Evolutionary conservation across 805 yeast species (phyloP).

Genomic region (Hanseniaspora guilliermondii): DNA sequence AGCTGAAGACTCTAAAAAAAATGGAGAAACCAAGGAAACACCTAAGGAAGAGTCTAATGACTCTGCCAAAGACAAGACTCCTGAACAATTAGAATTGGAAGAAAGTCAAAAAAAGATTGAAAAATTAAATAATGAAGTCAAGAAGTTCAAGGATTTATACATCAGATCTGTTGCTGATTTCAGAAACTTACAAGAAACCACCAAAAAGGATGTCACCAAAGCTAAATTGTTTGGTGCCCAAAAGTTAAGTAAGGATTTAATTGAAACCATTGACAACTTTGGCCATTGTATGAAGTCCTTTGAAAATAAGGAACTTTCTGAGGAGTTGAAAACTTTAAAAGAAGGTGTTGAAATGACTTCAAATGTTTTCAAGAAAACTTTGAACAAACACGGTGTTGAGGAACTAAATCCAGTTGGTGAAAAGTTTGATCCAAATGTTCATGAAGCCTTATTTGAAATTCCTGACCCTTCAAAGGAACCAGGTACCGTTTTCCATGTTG

Average conservation of each 20-base stretch:
- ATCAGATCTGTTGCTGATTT: constrained; percentile 81
- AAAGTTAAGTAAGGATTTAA: constrained; percentile 78
- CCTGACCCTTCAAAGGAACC: constrained; percentile 81
- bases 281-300: constrained; percentile 72
- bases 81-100: constrained; percentile 24
- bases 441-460: constrained; percentile 84
- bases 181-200: constrained; percentile 81
- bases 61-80: constrained; percentile 17
- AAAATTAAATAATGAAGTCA: constrained; percentile 57
- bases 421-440: constrained; percentile 77
- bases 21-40: constrained; percentile 14
- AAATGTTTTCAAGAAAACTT: constrained; percentile 72
- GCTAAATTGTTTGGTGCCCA: constrained; percentile 84
- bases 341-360: constrained; percentile 89
- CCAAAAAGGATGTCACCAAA: constrained; percentile 74
- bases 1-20: constrained; percentile 17
- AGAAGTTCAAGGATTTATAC: constrained; percentile 71
- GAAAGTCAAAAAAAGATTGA: constrained; percentile 41
- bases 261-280: constrained; percentile 83
- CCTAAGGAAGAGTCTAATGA: background rate
- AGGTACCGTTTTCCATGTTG: constrained; percentile 85
- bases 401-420: constrained; percentile 78
- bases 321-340: constrained; percentile 59
- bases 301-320: constrained; percentile 44
- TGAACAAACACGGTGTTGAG: constrained; percentile 62